Evolutionary conservation across 2,329 filamentous ascomycete genomes (phyloP), one percentile per base, ranked within the genome.

Genomic region (Cadophora sp.): DNA sequence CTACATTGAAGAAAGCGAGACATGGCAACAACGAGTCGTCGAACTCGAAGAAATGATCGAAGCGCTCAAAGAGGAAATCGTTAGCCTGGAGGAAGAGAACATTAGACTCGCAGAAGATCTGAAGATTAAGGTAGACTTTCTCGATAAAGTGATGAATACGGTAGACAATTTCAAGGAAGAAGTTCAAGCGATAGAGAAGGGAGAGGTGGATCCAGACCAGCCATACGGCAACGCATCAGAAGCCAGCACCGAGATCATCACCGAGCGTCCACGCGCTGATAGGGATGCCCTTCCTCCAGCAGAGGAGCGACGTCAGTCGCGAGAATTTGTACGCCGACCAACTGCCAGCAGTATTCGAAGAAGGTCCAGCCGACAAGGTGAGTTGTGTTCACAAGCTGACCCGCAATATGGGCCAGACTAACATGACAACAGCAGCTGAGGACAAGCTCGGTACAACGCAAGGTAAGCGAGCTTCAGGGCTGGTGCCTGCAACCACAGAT

Each of bases 41-140:
- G 43, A 59, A 27, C 19, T 55, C 22, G 2, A 67, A 26, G 48
- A 67, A 62, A 1, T 70, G 31, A 46, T 70, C 56, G 40, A 70
- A 46, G 37, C 72, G 62, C 27, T 73, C 58, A 48, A 64, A 67
- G 11, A 61, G 14, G 24, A 37, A 7, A 31, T 66, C 16, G 55
- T 48, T 19, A 29, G 29, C 14, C 27, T 62, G 9, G 16, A 40
- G 26, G 48, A 63, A n/a, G 27, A 48, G 46, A 56, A 40, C n/a
- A n/a, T 24, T 3, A 59, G 46, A 12, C 26, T 65, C 22, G 11
- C 19, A 14, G 12, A 22, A 8, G 56, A 59, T 6, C 56, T 59
- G 11, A 59, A 59, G 12, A 16, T 22, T 34, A 59, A 59, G 31
- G 26, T 6, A 40, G 43, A 37, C 24, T 16, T 62, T 3, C 26